Base-by-base conservation (phyloP, 805 yeast species). In the Yamadazyma phyllophila region DNA sequence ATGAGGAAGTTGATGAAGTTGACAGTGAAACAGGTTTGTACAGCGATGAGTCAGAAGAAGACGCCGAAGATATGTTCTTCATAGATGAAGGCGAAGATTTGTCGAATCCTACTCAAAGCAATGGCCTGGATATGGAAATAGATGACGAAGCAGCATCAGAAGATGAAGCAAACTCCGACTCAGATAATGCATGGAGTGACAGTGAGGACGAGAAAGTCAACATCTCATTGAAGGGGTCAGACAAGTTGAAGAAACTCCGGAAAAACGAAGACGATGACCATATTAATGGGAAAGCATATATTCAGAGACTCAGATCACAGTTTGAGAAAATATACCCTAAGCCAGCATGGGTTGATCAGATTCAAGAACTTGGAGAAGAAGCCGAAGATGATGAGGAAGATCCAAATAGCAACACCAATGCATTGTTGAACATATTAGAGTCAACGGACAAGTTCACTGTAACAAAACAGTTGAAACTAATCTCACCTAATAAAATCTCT, bases 161-260 rank as follows among this genome's bases (percentile, higher is more conserved):
- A 31, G 17, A 16, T 15, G 36, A 59, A 3, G 60, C 60, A 39
- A 60, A 58, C 17, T 34, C 33, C 3, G 52, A 48, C 10, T 54
- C 51, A 13, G 65, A 60, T 5, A 66, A 60, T 12, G 78, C 74
- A 15, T 94, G 99, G 99, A 63, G 63, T 12, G 99, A 94, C 66
- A 84, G 95, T 47, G 98, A 91, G 58, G 99, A 94, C 62, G 98
- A 91, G 50, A 73, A 73, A 36, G 54, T 87, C 20, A 67, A 69
- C 15, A 74, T 92, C 6, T 79, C 94, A 1, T 65, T 94, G 26
- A 59, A 72, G 12, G 62, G 77, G 1, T 69, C 83, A 1, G 83
- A 84, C 52, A 80, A 78, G 53, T 64, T 84, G 27, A 82, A 78
- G 52, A 94, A 92, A 66, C 73, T 94, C 54, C 80, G 97, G 57